Conservation (phyloP, 2,329 filamentous ascomycete genomes). For the Cordyceps cateniannulata region DNA sequence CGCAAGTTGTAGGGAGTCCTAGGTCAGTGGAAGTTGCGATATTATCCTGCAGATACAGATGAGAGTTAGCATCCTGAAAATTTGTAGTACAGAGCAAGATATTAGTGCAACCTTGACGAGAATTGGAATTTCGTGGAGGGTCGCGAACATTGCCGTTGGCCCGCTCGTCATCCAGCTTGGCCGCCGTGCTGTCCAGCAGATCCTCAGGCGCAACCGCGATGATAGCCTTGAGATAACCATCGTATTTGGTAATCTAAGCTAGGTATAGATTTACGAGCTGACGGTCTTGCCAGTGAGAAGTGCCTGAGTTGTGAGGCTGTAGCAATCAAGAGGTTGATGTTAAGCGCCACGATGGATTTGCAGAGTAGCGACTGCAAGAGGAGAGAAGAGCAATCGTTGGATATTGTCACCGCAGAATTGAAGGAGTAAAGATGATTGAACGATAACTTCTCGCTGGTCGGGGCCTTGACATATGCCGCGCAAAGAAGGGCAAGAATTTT, state of each 20-base stretch:
- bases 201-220: constrained; percentile 8
- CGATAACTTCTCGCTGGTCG: too few relatives aligned
- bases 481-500: too few relatives aligned
- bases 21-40: constrained; percentile 12
- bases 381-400: too few relatives aligned
- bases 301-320: too few relatives aligned
- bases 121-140: constrained; percentile 18
- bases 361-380: too few relatives aligned
- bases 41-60: background rate
- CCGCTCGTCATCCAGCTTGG: constrained; percentile 15
- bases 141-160: constrained; percentile 9
- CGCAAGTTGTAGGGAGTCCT: constrained; percentile 13
- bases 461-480: too few relatives aligned
- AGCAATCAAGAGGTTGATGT: too few relatives aligned
- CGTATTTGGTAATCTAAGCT: constrained; percentile 11
- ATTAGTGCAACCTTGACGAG: constrained; percentile 16
- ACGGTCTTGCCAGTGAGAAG: background rate
- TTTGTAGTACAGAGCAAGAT: background rate
- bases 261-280: constrained; percentile 15
- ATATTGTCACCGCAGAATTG: too few relatives aligned
- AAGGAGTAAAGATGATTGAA: too few relatives aligned
- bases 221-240: constrained; percentile 15
- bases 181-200: constrained; percentile 3
- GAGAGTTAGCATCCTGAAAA: background rate
- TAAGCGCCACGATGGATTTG: too few relatives aligned